Conservation (phyloP, 345 rosid species). For the Gossypium herbaceum region DNA sequence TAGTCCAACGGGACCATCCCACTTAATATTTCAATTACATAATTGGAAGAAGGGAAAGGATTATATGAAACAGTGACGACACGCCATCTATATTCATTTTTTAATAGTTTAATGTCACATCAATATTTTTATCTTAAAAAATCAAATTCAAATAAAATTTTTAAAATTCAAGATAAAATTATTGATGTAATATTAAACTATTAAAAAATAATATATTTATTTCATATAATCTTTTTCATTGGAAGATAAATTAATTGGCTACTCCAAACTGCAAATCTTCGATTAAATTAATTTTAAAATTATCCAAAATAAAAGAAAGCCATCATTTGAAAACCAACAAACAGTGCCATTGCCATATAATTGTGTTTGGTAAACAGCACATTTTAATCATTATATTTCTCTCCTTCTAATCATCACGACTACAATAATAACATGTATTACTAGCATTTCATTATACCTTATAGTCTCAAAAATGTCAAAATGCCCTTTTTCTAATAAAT, state of each 20-base stretch:
- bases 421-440: background rate
- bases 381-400: constrained; percentile 1
- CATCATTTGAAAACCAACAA: constrained; percentile 15
- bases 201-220: too few relatives aligned
- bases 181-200: too few relatives aligned
- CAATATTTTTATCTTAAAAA: too few relatives aligned
- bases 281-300: background rate
- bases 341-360: background rate
- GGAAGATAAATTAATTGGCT: background rate
- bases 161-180: too few relatives aligned
- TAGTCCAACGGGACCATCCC: too few relatives aligned
- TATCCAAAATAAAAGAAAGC: background rate
- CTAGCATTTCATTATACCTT: background rate
- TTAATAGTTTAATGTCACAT: too few relatives aligned
- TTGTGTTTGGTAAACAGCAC: background rate
- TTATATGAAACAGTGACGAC: too few relatives aligned
- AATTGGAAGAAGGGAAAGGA: background rate
- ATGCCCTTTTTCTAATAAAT: background rate
- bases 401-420: background rate
- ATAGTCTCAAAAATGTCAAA: too few relatives aligned
- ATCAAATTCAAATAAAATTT: too few relatives aligned
- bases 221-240: too few relatives aligned
- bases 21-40: background rate
- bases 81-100: too few relatives aligned
- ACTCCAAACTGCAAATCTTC: background rate